Conservation (phyloP, 371 early-diverging fungal species). For the Mortierella sp. region DNA sequence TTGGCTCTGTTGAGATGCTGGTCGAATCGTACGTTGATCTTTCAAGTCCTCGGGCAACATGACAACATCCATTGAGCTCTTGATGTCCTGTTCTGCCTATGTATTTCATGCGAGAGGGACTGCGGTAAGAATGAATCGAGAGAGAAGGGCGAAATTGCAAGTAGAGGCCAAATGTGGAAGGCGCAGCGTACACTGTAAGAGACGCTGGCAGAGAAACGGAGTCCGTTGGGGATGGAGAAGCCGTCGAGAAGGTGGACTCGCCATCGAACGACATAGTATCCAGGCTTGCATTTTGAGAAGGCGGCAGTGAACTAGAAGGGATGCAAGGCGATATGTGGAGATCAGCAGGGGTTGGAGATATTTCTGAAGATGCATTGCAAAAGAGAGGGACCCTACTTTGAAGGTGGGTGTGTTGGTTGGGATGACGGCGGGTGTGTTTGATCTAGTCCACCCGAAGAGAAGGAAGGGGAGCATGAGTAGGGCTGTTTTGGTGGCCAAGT, state of each 20-base stretch:
- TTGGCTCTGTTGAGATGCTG: not conserved
- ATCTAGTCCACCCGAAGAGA: too few species aligned
- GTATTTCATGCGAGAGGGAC: not conserved
- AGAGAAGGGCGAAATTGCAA: not conserved
- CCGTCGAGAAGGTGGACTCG: constrained; percentile 19
- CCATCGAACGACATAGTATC: constrained; percentile 36
- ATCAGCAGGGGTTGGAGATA: too few species aligned
- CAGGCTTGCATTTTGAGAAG: constrained; percentile 20
- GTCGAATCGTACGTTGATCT: not conserved
- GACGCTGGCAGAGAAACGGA: constrained; percentile 34
- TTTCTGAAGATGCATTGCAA: too few species aligned
- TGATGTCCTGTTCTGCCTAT: not conserved
- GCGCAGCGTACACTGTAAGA: constrained; percentile 25
- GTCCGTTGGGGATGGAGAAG: constrained; percentile 29
- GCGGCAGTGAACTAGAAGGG: constrained; percentile 12
- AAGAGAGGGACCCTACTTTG: too few species aligned
- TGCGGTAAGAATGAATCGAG: not conserved
- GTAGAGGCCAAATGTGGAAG: not conserved
- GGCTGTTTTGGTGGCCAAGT: too few species aligned
- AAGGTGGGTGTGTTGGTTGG: too few species aligned
- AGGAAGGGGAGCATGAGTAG: too few species aligned
- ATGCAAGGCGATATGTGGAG: too few species aligned
- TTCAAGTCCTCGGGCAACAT: not conserved
- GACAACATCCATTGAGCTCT: not conserved
- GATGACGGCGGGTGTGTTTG: too few species aligned